Evolutionary conservation across 1,284 basidiomycete genomes (phyloP).

Genomic region (Serendipita sp.): DNA sequence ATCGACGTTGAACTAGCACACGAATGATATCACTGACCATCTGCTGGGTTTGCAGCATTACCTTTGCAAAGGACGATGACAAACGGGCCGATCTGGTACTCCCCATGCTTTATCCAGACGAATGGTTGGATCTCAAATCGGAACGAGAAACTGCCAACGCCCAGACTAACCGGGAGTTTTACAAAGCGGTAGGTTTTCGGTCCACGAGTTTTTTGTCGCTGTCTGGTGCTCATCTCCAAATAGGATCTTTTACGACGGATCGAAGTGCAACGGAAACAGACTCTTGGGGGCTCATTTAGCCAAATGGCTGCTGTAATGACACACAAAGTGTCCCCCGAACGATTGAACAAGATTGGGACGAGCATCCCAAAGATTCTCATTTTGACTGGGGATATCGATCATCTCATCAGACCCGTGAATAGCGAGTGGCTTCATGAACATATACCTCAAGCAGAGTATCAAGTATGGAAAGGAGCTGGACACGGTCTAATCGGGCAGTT

Average conservation of each 20-base stretch:
- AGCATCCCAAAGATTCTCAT: conserved; percentile 50
- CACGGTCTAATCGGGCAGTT: conserved; percentile 53
- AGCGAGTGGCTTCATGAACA: conserved; percentile 42
- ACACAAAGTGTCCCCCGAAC: conserved; percentile 45
- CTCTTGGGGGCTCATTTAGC: conserved; percentile 47
- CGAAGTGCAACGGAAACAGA: conserved; percentile 43
- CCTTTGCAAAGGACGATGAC: conserved; percentile 22
- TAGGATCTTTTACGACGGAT: conserved; percentile 42
- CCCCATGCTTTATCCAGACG: conserved; percentile 44
- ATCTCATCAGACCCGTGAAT: conserved; percentile 45
- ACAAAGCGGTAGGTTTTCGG: conserved; percentile 30
- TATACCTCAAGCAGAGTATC: conserved; percentile 56
- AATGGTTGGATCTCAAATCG: conserved; percentile 42
- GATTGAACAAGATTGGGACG: conserved; percentile 39
- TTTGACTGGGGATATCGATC: conserved; percentile 61
- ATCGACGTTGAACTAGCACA: conserved; percentile 7
- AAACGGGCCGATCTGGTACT: conserved; percentile 40
- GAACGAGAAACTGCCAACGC: conserved; percentile 32
- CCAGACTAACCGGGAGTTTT: conserved; percentile 48
- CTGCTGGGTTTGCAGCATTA: conserved; percentile 2
- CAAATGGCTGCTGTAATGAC: conserved; percentile 63
- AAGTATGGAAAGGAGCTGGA: conserved; percentile 49
- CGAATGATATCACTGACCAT: conserved; percentile 16
- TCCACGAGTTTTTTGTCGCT: not conserved
- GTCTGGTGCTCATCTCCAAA: too few species aligned